Conservation (phyloP, 495 filamentous ascomycete species). For the Chaetomium fimeti region DNA sequence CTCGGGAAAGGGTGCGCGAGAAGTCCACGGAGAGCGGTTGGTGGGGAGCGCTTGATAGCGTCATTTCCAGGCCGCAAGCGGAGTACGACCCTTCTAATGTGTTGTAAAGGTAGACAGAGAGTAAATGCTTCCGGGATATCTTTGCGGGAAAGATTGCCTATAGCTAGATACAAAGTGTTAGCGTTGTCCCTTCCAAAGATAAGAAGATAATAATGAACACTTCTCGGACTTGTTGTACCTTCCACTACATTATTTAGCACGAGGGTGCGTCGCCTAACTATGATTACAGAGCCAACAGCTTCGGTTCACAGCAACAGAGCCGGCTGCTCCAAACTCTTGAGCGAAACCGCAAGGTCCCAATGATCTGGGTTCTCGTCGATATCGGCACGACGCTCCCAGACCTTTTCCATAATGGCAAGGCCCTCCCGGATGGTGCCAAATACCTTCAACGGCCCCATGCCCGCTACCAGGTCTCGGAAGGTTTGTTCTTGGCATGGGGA, state of each 20-base stretch:
- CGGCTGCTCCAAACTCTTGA: slow-evolving; percentile 39
- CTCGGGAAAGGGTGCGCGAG: not conserved
- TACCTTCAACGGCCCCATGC: slow-evolving; percentile 41
- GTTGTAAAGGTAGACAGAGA: not conserved
- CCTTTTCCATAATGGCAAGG: slow-evolving; percentile 52
- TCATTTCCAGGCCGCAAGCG: slow-evolving; percentile 8
- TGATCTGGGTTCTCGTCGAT: slow-evolving; percentile 33
- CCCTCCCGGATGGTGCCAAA: slow-evolving; percentile 50
- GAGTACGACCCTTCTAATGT: slow-evolving; percentile 18
- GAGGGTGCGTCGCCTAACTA: too few species aligned
- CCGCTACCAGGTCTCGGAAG: slow-evolving; percentile 42
- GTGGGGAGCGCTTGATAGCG: slow-evolving; percentile 33
- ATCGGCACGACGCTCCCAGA: slow-evolving; percentile 45
- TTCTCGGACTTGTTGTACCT: too few species aligned
- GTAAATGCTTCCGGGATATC: not conserved
- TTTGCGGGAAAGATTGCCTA: not conserved
- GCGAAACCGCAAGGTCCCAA: slow-evolving; percentile 44
- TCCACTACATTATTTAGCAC: too few species aligned
- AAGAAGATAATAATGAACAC: too few species aligned
- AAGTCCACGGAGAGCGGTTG: slow-evolving; percentile 30
- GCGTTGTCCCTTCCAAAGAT: too few species aligned
- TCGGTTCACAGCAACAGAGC: slow-evolving; percentile 41
- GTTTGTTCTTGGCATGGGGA: slow-evolving; percentile 41
- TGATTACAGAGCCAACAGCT: too few species aligned
- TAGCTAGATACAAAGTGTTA: not conserved